A percentile compares a stretch with the other conserved stretches of the same genome.
Conservation (phyloP, 2,329 filamentous ascomycete genomes). For the Aspergillus ochraceoroseus region DNA sequence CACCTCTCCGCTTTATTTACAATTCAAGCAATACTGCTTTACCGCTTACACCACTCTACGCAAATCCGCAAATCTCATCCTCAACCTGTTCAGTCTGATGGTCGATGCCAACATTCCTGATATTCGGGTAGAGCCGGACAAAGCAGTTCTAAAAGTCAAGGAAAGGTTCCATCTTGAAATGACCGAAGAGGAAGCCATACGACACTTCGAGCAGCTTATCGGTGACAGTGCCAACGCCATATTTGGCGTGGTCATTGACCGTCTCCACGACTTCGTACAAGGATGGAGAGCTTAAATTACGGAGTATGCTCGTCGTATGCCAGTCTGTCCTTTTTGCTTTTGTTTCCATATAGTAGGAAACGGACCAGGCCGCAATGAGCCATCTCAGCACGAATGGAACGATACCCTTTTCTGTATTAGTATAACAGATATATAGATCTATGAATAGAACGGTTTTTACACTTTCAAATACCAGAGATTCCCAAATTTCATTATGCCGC, state of each 20-base stretch:
- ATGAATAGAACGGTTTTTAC: no score
- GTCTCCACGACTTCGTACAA: slow-evolving; percentile 89
- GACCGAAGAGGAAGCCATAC: slow-evolving; percentile 84
- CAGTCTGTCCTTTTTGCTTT: no score
- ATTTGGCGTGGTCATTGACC: slow-evolving; percentile 90
- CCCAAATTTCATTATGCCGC: no score
- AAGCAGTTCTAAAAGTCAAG: slow-evolving; percentile 89
- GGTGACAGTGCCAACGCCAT: slow-evolving; percentile 85
- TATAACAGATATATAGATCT: no score
- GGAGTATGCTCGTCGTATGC: no score
- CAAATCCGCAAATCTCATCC: slow-evolving; percentile 82
- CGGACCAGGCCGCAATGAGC: no score
- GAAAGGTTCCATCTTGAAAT: slow-evolving; percentile 91
- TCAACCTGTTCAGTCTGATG: slow-evolving; percentile 96
- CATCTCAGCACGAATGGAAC: no score
- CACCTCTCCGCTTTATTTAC: slow-evolving; percentile 71
- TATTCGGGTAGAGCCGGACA: slow-evolving; percentile 85
- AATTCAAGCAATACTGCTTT: slow-evolving; percentile 95
- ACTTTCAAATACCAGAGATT: no score
- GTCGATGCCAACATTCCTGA: slow-evolving; percentile 96
- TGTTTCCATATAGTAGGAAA: no score
- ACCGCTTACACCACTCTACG: slow-evolving; percentile 87
- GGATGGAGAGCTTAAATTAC: slow-evolving; percentile 59
- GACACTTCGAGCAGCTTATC: slow-evolving; percentile 82
- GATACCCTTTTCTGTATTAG: no score